These are phyloP conservation scores for Hypseocharis bilobata DNA, from an alignment of 441 rosid species.

Conservation along the genomic window DNA sequence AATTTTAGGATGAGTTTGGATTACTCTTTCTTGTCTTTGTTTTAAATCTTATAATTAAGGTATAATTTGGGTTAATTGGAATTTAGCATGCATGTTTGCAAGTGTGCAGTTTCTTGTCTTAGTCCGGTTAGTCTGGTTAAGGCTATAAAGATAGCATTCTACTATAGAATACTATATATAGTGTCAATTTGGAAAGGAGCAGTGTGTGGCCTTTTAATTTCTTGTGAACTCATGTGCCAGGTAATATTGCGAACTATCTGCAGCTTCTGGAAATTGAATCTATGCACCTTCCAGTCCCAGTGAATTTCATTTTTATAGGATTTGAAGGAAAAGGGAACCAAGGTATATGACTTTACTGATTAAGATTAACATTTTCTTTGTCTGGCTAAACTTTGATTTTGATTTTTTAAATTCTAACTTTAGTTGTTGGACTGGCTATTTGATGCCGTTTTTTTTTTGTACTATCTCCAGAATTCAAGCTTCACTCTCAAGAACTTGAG, in stretches of 20 bases:
- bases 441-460: constrained; percentile 18
- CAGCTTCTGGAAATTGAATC: constrained; percentile 82
- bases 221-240: constrained; percentile 30
- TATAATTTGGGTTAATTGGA: background rate
- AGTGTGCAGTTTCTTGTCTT: background rate
- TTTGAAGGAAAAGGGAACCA: constrained; percentile 96
- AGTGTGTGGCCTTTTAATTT: constrained; percentile 5
- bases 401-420: background rate
- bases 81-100: constrained; percentile 1
- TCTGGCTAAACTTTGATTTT: background rate
- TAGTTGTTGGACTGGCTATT: constrained; percentile 12
- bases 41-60: no score
- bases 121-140: background rate
- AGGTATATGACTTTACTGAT: constrained; percentile 36
- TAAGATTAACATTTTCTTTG: background rate
- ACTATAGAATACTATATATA: background rate
- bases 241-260: constrained; percentile 75
- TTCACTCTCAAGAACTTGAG: constrained; percentile 77
- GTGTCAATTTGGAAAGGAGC: constrained; percentile 6
- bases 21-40: no score
- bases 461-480: constrained; percentile 53
- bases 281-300: constrained; percentile 79
- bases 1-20: no score
- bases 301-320: constrained; percentile 88
- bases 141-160: background rate